Evolutionary conservation across 2,329 filamentous ascomycete genomes (phyloP), one percentile per base, ranked within the genome.

Genomic region (Thielaviopsis ethacetica): DNA sequence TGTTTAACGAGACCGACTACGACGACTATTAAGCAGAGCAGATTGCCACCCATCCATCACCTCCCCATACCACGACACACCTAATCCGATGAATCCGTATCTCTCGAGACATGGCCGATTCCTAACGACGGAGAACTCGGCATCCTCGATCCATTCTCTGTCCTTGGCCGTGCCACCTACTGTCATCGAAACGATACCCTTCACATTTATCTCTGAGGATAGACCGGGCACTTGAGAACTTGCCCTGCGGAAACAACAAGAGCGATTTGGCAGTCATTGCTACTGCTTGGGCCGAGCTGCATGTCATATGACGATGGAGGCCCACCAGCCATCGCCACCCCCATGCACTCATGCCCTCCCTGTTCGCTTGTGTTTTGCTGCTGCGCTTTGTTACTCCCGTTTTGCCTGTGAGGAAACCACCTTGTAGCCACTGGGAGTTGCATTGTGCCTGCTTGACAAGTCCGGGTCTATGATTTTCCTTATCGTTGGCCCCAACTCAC

Each of bases 1-100:
- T 63, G 85, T 95, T 71, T 95, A 80, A 72, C 44, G 62, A 62
- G 59, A 58, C 60, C 53, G 60, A 62, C 55, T 61, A 62, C 30
- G 62, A 62, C 53, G 59, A 61, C 34, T 61, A 58, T 44, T 61
- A 44, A 60, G 59, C 54, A 55, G 47, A 50, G 49, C 44, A 21
- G 44, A 49, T 49, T 49, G n/a, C 44, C 44, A 49, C n/a, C n/a
- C 17, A 5, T 7, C n/a, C n/a, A 19, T 21, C 44, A 34, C 30
- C 30, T 34, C 30, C 30, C 30, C 10, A 34, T 34, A 34, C 44
- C 17, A 15, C 55, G 44, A 57, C 55, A 21, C 26, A 22, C 41
- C 34, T 24, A 34, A 34, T 34, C 10, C n/a, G 13, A 56, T 38
- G 19, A 19, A 27, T 24, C 41, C 5, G 30, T 34, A 30, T 17